A percentile compares a stretch with the other conserved stretches of the same genome.
phyloP scores from a whole-genome alignment of 257 asterid species.

The Ilex aquifolium region DNA sequence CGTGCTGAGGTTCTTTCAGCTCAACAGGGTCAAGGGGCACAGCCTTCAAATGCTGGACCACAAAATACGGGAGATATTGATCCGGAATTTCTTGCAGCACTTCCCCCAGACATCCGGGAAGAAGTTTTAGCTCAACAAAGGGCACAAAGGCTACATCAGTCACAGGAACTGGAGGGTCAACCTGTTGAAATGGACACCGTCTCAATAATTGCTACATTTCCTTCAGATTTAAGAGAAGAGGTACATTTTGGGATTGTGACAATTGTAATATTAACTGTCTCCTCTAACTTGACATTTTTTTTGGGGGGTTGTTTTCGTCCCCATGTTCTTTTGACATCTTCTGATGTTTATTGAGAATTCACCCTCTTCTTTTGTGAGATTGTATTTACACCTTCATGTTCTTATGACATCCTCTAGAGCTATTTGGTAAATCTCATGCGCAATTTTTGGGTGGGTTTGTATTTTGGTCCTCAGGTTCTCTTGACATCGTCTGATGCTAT shows the following conservation, averaged over 20 bases:
- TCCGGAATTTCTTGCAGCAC: slow-evolving; percentile 97
- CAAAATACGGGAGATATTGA: slow-evolving; percentile 79
- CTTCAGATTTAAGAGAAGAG: slow-evolving; percentile 94
- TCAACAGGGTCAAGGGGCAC: slow-evolving; percentile 71
- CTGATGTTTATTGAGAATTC: neutral
- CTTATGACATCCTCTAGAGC: no score
- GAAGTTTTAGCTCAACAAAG: slow-evolving; percentile 93
- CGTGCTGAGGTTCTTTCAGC: slow-evolving; percentile 95
- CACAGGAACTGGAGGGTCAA: slow-evolving; percentile 94
- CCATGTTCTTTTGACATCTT: neutral
- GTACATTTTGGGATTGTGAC: slow-evolving; percentile 20
- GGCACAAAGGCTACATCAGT: slow-evolving; percentile 79
- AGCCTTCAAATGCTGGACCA: slow-evolving; percentile 72
- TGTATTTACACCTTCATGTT: no score
- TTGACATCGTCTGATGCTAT: slow-evolving; percentile 92
- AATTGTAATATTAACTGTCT: neutral
- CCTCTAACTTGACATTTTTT: neutral
- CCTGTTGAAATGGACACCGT: slow-evolving; percentile 98
- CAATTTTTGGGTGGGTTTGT: neutral
- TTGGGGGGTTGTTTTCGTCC: neutral
- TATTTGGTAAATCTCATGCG: no score
- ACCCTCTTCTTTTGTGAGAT: no score
- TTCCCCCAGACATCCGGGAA: slow-evolving; percentile 89
- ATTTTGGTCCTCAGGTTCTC: slow-evolving; percentile 53
- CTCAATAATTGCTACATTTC: slow-evolving; percentile 92